Base-by-base conservation (phyloP, 257 asterid species). In the Solanum commersonii region DNA sequence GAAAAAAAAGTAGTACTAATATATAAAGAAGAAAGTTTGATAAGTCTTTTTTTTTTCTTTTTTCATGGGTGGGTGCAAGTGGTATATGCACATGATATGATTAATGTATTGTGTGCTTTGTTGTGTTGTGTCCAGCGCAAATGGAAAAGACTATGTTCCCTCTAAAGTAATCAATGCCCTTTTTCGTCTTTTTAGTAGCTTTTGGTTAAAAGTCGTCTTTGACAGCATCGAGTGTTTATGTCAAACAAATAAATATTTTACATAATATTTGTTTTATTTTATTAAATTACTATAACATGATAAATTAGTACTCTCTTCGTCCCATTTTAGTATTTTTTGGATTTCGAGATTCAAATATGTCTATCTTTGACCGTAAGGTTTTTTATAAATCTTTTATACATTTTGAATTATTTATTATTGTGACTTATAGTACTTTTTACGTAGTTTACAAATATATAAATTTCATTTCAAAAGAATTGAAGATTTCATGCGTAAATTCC, bases 71-170 rank as follows among this genome's bases (percentile, higher is more conserved):
- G 65, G n/a, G 63, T 14, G 33, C 49, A 78, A 78, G 84, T 46
- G 85, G 68, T 29, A 3, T 6, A 29, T 81, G 40, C 63, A 79
- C 37, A 78, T 78, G 84, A 73, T 73, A 35, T 74, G 82, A 74
- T 74, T 74, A 74, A 74, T 74, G 82, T 74, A 35, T 20, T 74
- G 82, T 35, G 37, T 81, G 85, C 85, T 81, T 81, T 49, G 85
- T 46, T 81, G 85, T 81, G 85, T 81, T 81, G 85, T 81, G 18
- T 81, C 85, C 85, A 81, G 85, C 85, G 27, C 85, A 46, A 46
- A 46, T 49, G 70, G 18, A 5, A 49, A 82, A 82, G 34, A 37
- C 16, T 1, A 1, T 82, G 70, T 49, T 77, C 84, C 70, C 20
- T 81, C 56, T 4, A 79, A 79, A 79, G 67, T 9, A 46, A 46